Conservation (phyloP, 1,139 yeast genomes). For the Suhomyces yuchorum region DNA sequence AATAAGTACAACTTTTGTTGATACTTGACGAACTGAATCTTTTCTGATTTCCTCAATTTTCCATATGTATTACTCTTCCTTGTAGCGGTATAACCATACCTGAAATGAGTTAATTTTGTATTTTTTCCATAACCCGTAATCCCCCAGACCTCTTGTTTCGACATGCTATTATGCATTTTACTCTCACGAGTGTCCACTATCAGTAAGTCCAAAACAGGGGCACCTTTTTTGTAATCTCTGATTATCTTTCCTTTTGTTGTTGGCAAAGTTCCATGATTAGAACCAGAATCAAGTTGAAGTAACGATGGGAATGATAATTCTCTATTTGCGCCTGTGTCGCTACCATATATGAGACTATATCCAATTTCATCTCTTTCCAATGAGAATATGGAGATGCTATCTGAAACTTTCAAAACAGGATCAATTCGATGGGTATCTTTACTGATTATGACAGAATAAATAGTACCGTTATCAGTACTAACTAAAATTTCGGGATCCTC, state of each 20-base stretch:
- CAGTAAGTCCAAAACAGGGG: conserved; percentile 48
- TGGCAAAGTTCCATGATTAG: conserved; percentile 14
- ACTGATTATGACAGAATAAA: conserved; percentile 32
- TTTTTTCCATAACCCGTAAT: conserved; percentile 46
- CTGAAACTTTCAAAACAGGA: conserved; percentile 33
- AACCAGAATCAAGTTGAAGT: conserved; percentile 9
- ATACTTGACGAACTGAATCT: conserved; percentile 21
- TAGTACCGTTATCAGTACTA: conserved; percentile 44
- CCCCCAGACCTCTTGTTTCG: conserved; percentile 49
- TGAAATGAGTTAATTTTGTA: conserved; percentile 41
- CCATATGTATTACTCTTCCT: conserved; percentile 32
- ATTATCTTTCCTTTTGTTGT: conserved; percentile 17
- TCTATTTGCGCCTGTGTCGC: conserved; percentile 39
- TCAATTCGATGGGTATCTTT: conserved; percentile 8
- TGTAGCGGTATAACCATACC: conserved; percentile 36
- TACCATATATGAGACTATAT: conserved; percentile 33
- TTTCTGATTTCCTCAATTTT: conserved; percentile 30
- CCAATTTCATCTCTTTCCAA: conserved; percentile 24
- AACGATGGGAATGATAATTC: conserved; percentile 26
- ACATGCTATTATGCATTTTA: conserved; percentile 20
- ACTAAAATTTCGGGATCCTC: conserved; percentile 39
- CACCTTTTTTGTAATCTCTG: conserved; percentile 48
- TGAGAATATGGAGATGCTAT: conserved; percentile 37
- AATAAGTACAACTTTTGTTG: conserved; percentile 28
- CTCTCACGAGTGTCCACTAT: conserved; percentile 33